These are phyloP conservation scores for Achlya hypogyna DNA, from an alignment of 352 stramenopile species.

Conservation along the genomic window DNA sequence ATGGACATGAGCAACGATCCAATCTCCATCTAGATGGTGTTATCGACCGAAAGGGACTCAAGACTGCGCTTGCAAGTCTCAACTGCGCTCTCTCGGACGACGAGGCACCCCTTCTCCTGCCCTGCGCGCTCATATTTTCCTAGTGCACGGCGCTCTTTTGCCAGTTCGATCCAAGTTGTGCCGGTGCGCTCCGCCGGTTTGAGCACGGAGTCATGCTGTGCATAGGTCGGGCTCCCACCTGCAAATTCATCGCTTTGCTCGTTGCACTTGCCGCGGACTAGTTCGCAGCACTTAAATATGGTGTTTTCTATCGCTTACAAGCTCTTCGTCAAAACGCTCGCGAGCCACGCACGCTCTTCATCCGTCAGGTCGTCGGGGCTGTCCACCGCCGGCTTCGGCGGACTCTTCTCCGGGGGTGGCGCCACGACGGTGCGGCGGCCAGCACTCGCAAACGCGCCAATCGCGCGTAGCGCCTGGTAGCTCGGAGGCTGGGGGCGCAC, in stretches of 20 bases:
- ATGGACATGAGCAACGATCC: not conserved
- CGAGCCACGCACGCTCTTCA: conserved; percentile 1
- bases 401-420: too few relatives aligned
- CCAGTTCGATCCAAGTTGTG: conserved; percentile 32
- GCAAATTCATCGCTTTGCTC: not conserved
- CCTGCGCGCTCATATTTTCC: not conserved
- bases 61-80: conserved; percentile 36
- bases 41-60: not conserved
- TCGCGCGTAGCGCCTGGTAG: not conserved
- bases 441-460: not conserved
- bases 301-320: not conserved
- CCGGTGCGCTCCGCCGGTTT: conserved; percentile 24
- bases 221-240: not conserved
- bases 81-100: conserved; percentile 49
- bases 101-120: conserved; percentile 26
- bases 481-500: not conserved
- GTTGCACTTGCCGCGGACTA: not conserved
- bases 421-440: too few relatives aligned
- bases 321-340: not conserved
- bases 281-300: not conserved
- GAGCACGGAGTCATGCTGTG: not conserved
- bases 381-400: not conserved
- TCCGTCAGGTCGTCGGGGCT: not conserved
- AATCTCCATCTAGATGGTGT: not conserved
- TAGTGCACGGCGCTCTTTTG: conserved; percentile 43